phyloP scores from a whole-genome alignment of 31 red algal species.

The Endocladia muricata region DNA sequence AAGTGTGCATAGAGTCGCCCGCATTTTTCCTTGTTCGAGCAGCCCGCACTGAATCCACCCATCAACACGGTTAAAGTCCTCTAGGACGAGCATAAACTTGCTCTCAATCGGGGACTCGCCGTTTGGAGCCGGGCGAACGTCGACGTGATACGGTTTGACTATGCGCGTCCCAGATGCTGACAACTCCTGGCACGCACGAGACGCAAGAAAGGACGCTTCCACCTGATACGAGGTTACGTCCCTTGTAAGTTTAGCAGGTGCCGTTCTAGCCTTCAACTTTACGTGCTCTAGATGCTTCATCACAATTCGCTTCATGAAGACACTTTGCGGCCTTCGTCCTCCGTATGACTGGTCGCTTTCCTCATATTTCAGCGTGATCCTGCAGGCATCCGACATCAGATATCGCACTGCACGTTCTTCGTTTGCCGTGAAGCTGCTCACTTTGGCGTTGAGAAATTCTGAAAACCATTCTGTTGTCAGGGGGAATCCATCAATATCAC shows the following conservation, averaged over 20 bases:
- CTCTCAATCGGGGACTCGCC: slow-evolving; percentile 22
- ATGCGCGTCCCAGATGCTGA: slow-evolving; percentile 2
- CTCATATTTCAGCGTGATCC: slow-evolving; percentile 23
- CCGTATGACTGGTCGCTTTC: neutral
- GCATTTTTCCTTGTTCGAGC: slow-evolving; percentile 17
- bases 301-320: slow-evolving; percentile 66
- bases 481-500: slow-evolving; percentile 36
- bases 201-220: slow-evolving; percentile 48
- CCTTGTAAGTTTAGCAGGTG: slow-evolving; percentile 43
- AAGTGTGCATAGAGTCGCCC: slow-evolving; percentile 26
- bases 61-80: slow-evolving; percentile 44
- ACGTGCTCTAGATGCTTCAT: slow-evolving; percentile 49
- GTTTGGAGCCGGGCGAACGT: slow-evolving; percentile 1
- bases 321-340: slow-evolving; percentile 20
- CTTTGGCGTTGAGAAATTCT: neutral
- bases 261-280: slow-evolving; percentile 37
- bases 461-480: slow-evolving; percentile 52
- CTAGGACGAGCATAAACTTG: slow-evolving; percentile 41
- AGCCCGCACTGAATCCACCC: slow-evolving; percentile 59
- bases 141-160: slow-evolving; percentile 11
- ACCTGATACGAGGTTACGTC: slow-evolving; percentile 50
- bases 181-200: slow-evolving; percentile 17
- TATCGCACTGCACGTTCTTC: slow-evolving; percentile 54
- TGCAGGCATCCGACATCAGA: slow-evolving; percentile 51
- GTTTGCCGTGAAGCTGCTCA: slow-evolving; percentile 24